phyloP scores from a whole-genome alignment of 2,329 filamentous ascomycete genomes.

The Periconia digitata region DNA sequence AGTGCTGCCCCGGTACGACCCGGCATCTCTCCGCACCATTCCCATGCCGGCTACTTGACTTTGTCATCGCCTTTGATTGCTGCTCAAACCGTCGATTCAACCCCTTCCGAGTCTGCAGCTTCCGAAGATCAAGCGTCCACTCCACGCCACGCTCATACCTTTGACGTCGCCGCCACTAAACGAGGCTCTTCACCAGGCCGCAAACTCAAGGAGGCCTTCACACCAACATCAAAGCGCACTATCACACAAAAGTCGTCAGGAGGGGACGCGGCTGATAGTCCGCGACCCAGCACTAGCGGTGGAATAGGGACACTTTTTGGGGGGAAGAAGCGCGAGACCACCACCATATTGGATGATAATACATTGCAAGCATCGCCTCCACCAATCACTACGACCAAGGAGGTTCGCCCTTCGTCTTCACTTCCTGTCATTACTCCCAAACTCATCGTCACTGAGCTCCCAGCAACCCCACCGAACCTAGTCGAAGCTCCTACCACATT shows the following conservation, averaged over 20 bases:
- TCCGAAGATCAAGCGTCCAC: conserved; percentile 29
- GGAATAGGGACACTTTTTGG: conserved; percentile 48
- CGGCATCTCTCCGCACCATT: conserved; percentile 50
- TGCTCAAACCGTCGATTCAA: conserved; percentile 45
- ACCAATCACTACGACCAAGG: conserved; percentile 29
- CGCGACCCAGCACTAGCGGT: conserved; percentile 48
- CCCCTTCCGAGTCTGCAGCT: conserved; percentile 34
- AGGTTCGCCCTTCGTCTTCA: conserved; percentile 34
- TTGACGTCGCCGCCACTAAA: conserved; percentile 43
- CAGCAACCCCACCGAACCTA: conserved; percentile 47
- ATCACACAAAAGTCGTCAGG: conserved; percentile 31
- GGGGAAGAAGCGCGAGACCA: conserved; percentile 37
- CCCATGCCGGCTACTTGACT: conserved; percentile 53
- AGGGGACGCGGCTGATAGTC: conserved; percentile 35
- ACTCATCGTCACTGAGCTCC: conserved; percentile 43
- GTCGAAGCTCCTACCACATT: conserved; percentile 56
- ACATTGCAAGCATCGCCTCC: conserved; percentile 30
- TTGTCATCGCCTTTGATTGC: conserved; percentile 52
- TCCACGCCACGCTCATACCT: conserved; percentile 34
- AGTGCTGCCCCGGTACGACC: conserved; percentile 40
- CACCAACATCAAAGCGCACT: conserved; percentile 33
- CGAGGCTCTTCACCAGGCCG: conserved; percentile 70
- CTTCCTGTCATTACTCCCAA: conserved; percentile 28
- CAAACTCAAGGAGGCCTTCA: conserved; percentile 73
- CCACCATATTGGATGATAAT: conserved; percentile 27